A percentile compares a stretch with the other conserved stretches of the same genome.
Evolutionary conservation across 1,284 basidiomycete genomes (phyloP).

Genomic region (Singerocomus rubriflavus): DNA sequence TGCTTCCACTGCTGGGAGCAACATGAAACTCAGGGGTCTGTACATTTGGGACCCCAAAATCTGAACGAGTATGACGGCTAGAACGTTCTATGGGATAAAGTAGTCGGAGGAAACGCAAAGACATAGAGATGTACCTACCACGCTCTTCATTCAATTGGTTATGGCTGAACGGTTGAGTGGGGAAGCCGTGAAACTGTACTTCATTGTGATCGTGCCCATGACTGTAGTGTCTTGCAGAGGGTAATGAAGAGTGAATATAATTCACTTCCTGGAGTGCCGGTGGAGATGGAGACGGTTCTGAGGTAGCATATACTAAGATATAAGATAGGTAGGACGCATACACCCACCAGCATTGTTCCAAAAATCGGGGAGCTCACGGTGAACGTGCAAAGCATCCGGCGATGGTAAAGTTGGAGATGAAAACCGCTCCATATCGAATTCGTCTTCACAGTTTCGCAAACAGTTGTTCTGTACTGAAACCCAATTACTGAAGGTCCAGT

Average conservation of each 20-base stretch:
- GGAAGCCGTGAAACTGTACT: conserved; percentile 1
- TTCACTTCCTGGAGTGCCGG: conserved; percentile 16
- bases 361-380: conserved; percentile 7
- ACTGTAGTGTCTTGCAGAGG: conserved; percentile 6
- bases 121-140: conserved; percentile 9
- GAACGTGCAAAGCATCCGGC: conserved; percentile 2
- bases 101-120: not conserved
- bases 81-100: conserved; percentile 11
- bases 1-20: conserved; percentile 7
- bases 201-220: not conserved
- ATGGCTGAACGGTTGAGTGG: not conserved
- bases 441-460: not conserved
- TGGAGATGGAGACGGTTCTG: conserved; percentile 43
- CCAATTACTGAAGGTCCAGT: not conserved
- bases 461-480: not conserved
- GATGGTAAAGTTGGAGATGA: conserved; percentile 10
- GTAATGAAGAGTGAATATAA: conserved; percentile 6
- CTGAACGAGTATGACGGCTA: not conserved
- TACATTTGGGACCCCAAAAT: not conserved
- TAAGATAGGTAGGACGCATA: conserved; percentile 38
- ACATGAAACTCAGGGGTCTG: not conserved
- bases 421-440: not conserved
- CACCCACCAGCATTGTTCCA: conserved; percentile 44
- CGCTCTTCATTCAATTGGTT: not conserved
- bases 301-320: conserved; percentile 5